Evolutionary conservation across 768 basidiomycete species (phyloP).

Genomic region (Leucosporidium yakuticum): DNA sequence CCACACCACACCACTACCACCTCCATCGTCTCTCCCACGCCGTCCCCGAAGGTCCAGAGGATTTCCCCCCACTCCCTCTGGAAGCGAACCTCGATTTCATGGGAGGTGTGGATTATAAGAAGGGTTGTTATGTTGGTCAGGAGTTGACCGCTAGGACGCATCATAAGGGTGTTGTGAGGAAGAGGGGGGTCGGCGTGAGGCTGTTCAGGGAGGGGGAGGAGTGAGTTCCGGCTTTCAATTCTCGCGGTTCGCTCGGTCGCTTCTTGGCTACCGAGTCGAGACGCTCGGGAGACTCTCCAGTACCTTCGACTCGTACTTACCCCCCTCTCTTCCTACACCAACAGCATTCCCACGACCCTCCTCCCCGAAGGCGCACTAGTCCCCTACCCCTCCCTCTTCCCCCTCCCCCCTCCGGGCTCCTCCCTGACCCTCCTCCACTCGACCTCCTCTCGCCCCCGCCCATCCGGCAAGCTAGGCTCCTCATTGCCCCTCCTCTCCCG

Average conservation of each 20-base stretch:
- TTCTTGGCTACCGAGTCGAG: neutral
- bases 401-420: conserved; percentile 16
- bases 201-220: conserved; percentile 49
- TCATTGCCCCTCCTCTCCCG: conserved; percentile 15
- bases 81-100: conserved; percentile 92
- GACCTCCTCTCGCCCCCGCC: conserved; percentile 13
- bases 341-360: conserved; percentile 4
- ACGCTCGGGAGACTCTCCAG: neutral
- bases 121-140: conserved; percentile 97
- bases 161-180: conserved; percentile 84
- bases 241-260: too few relatives aligned
- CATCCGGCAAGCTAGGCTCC: conserved; percentile 19
- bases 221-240: conserved; percentile 24
- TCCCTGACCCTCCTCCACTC: conserved; percentile 21
- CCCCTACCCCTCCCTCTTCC: conserved; percentile 25
- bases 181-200: conserved; percentile 77
- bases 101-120: conserved; percentile 94
- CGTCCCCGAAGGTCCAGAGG: conserved; percentile 76
- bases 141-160: conserved; percentile 94
- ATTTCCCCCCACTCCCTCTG: conserved; percentile 84
- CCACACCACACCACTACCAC: conserved; percentile 49
- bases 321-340: too few relatives aligned
- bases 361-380: conserved; percentile 22
- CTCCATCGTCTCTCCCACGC: conserved; percentile 73
- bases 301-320: too few relatives aligned